Base-by-base conservation (phyloP, 106 monocot genomes). In the Phalaenopsis equestris region DNA sequence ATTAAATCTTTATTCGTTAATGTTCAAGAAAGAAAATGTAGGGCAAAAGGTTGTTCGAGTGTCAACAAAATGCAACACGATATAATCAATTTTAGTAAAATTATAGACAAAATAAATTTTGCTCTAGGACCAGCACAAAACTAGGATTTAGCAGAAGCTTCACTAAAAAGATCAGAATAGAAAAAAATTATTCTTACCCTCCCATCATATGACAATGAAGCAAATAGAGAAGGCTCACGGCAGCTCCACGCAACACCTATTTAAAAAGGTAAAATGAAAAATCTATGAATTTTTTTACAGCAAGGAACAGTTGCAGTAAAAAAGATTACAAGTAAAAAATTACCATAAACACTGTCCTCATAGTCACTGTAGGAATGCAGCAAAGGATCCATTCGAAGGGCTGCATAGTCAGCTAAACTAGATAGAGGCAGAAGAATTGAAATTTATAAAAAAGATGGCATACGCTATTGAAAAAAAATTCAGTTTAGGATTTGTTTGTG, bases 331-430 rank as follows among this genome's bases (percentile, higher is more conserved):
- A 79, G 16, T 67, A 37, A 46, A 18, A 1, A 86, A 80, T 75
- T 91, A 94, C 98, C 94, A 88, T 98, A 98, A 81, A 98, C 93
- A 81, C 94, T 98, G 78, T 98, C 94, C 84, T 98, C 98, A 56
- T 94, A 94, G 49, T 94, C 98, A 74, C 75, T 91, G 82, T 92
- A 98, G 6, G 94, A 90, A 78, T 87, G 89, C 41, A 98, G 88
- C 23, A 98, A 73, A 48, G 90, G 90, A 80, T 94, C 98, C 48
- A 79, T 75, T 47, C 77, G 73, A 61, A 85, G 67, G 57, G 80
- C 89, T 36, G 90, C 88, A 46, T 92, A 92, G 75, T 92, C 92
- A 77, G 55, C 56, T 10, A 84, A 76, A 75, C 97, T 98, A 85
- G 5, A 30, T 24, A 76, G 49, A 76, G 9, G 76, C 23, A 65